These are phyloP conservation scores for Starmera quercuum DNA, from an alignment of 805 yeast species.

Conservation along the genomic window DNA sequence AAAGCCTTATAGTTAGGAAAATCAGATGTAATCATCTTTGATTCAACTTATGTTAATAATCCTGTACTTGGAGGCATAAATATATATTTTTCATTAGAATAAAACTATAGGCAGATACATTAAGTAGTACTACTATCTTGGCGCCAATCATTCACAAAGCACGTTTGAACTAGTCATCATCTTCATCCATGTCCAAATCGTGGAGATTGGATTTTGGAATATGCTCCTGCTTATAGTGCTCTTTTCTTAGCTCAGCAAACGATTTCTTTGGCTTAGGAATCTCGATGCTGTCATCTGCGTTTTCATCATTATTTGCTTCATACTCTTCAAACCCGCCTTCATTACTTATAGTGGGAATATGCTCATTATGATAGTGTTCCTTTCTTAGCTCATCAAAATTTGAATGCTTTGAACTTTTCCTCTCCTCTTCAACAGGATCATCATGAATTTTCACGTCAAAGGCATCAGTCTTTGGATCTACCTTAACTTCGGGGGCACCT, in stretches of 20 bases:
- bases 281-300: conserved; percentile 9
- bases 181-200: conserved; percentile 3
- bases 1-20: too few relatives aligned
- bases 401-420: conserved; percentile 46
- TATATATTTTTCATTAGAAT: too few relatives aligned
- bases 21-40: not conserved
- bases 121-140: not conserved
- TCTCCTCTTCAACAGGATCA: conserved; percentile 26
- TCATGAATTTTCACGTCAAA: conserved; percentile 22
- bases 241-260: conserved; percentile 18
- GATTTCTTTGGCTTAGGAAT: conserved; percentile 40
- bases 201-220: conserved; percentile 1
- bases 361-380: conserved; percentile 62
- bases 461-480: conserved; percentile 16
- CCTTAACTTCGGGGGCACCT: conserved; percentile 46
- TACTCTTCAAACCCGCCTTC: conserved; percentile 11
- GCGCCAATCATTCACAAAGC: not conserved
- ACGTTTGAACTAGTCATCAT: conserved; percentile 2
- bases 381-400: conserved; percentile 75
- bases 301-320: conserved; percentile 20
- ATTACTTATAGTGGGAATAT: conserved; percentile 24
- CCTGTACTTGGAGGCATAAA: too few relatives aligned
- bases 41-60: too few relatives aligned
- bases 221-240: conserved; percentile 15
- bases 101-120: not conserved